Base-by-base conservation (phyloP, 140 eudicot genomes). In the Cichorium intybus region DNA sequence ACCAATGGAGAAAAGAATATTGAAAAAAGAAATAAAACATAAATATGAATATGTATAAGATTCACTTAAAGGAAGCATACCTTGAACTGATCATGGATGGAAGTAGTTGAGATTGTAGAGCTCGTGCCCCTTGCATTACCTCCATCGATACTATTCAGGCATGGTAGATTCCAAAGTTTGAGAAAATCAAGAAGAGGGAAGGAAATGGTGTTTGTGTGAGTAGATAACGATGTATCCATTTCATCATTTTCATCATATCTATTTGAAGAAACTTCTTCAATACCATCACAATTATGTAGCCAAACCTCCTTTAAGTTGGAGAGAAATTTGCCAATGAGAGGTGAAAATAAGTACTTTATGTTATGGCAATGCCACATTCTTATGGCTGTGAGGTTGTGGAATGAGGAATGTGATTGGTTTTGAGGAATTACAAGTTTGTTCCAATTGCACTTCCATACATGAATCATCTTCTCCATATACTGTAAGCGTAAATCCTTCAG, bases 401-500 rank as follows among this genome's bases (percentile, higher is more conserved):
- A 45, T 43, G 74, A 51, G 22, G n/a, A 14, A 56, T 20, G 14
- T 5, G 24, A 23, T 41, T 63, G 53, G 24, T 22, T 56, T 27
- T 49, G 76, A 33, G 55, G 50, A 49, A 70, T 49, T 48, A 23
- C 15, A 20, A 70, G 35, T n/a, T 58, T 35, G 10, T 34, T 49
- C 62, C 69, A 48, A 59, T 70, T 17, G 41, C 51, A 70, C 51
- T 69, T 69, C 75, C 75, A 69, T 34, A 69, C 60, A 49, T 70
- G 68, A 70, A 22, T 24, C 62, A 35, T 52, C 53, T 10, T 57
- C 18, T 52, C 24, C 62, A 66, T 34, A 4, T 6, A 2, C 0
- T 34, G 6, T 66, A 66, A 20, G 1, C 34, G n/a, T 8, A 66
- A n/a, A 33, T 18, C 17, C 21, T 66, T 24, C 12, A 66, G 72